Percentiles rank a stretch among this genome's conserved stretches.
Evolutionary conservation across 83 land plant species (phyloP).

Genomic region (Diphasiastrum complanatum): DNA sequence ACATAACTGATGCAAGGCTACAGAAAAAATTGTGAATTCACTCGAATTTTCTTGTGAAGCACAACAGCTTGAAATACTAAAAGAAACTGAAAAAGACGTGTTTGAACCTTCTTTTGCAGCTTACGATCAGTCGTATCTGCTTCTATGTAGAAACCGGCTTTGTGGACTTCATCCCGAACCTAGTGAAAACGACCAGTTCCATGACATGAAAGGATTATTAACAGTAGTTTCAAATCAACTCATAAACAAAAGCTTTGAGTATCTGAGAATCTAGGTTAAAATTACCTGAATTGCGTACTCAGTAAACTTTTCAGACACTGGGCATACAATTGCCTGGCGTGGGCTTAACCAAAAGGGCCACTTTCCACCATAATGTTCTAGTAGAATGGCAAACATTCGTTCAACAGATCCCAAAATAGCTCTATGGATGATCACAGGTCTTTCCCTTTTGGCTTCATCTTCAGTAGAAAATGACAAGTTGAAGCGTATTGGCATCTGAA

Average conservation of each 20-base stretch:
- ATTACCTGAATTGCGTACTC: constrained; percentile 60
- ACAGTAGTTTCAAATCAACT: neutral
- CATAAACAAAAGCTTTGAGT: neutral
- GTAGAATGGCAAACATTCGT: constrained; percentile 93
- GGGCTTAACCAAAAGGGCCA: constrained; percentile 99
- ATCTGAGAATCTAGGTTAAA: neutral
- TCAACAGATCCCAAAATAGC: constrained; percentile 96
- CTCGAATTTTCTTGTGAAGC: no score
- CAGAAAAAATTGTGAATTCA: no score
- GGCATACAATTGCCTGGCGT: constrained; percentile 96
- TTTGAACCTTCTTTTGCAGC: constrained; percentile 91
- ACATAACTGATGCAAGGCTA: no score
- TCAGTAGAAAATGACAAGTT: constrained; percentile 76
- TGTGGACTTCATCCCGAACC: constrained; percentile 64
- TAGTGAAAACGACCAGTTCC: constrained; percentile 14
- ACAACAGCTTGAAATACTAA: no score
- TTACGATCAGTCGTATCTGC: constrained; percentile 69
- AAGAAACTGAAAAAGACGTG: no score
- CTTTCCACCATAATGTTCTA: constrained; percentile 96
- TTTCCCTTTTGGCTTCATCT: constrained; percentile 82
- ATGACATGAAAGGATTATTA: neutral
- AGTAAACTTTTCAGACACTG: constrained; percentile 80
- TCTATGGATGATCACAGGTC: constrained; percentile 96
- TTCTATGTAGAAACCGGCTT: constrained; percentile 83
- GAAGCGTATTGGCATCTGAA: constrained; percentile 86